A percentile compares a stretch with the other conserved stretches of the same genome.
Conservation (phyloP, 306 rosid genomes). For the Trifolium dubium region DNA sequence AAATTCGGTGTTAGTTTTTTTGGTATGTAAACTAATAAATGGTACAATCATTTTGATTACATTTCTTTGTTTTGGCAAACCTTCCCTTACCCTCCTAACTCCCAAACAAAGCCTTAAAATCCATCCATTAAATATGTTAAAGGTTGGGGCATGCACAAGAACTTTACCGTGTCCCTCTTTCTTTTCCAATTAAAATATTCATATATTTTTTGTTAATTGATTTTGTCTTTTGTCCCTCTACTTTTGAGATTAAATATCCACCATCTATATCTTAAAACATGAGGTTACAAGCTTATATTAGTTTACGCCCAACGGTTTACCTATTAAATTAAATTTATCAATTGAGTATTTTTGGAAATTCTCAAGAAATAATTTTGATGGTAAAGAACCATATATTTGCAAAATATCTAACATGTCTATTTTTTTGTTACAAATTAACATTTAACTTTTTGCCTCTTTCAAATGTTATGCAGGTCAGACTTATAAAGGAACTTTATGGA, state of each 20-base stretch:
- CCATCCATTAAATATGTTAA: background rate
- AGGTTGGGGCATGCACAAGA: constrained; percentile 3
- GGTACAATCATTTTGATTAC: constrained; percentile 14
- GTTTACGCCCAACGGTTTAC: background rate
- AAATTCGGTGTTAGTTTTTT: constrained; percentile 8
- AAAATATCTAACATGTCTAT: constrained; percentile 9
- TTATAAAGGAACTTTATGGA: constrained; percentile 92
- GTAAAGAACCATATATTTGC: constrained; percentile 7
- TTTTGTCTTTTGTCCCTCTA: background rate
- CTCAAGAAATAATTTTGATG: background rate
- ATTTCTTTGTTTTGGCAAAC: constrained; percentile 3
- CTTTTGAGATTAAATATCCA: constrained; percentile 1
- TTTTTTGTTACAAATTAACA: constrained; percentile 34
- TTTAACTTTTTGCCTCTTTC: constrained; percentile 10
- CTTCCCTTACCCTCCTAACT: background rate
- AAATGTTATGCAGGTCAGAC: constrained; percentile 73
- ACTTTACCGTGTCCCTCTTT: background rate
- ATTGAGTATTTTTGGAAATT: constrained; percentile 29
- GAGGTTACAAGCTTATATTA: constrained; percentile 3
- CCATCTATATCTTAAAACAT: background rate
- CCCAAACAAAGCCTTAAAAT: background rate
- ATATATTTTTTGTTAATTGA: background rate
- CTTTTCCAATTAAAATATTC: background rate
- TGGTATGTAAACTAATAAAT: constrained; percentile 13
- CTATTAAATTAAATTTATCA: constrained; percentile 21